phyloP scores from a whole-genome alignment of 345 rosid species.

The Cardamine resedifolia region DNA sequence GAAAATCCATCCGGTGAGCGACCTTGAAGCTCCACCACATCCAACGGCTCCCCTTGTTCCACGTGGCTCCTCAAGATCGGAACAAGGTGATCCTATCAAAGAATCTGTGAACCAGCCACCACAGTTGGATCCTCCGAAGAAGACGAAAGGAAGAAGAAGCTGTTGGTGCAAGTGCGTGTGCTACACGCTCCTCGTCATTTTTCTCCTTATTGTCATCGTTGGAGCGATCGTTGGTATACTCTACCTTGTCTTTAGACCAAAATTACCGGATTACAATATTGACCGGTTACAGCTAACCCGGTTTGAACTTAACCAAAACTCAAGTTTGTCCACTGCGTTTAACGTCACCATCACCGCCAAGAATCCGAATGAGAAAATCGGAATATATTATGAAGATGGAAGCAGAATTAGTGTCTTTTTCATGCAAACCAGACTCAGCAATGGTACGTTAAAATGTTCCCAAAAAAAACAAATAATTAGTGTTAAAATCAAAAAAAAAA shows the following conservation, averaged over 20 bases:
- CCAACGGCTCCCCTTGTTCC: constrained; percentile 63
- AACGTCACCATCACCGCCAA: constrained; percentile 61
- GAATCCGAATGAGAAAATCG: constrained; percentile 76
- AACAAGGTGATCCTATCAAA: constrained; percentile 17
- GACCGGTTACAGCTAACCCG: constrained; percentile 58
- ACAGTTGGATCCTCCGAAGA: constrained; percentile 38
- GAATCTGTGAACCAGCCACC: constrained; percentile 16
- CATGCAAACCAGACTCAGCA: constrained; percentile 48
- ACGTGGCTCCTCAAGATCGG: constrained; percentile 46
- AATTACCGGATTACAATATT: constrained; percentile 64
- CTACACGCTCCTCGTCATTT: constrained; percentile 55
- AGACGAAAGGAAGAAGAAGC: constrained; percentile 52
- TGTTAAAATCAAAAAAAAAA: not conserved
- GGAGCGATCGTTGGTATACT: constrained; percentile 55
- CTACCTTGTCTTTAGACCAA: constrained; percentile 73
- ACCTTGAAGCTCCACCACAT: constrained; percentile 49
- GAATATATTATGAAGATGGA: constrained; percentile 82
- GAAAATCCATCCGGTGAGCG: constrained; percentile 63
- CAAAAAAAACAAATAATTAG: not conserved
- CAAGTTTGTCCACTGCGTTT: constrained; percentile 58
- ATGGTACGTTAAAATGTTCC: constrained; percentile 31
- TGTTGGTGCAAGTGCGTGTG: constrained; percentile 65
- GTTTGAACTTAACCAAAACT: constrained; percentile 41
- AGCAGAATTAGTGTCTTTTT: constrained; percentile 66
- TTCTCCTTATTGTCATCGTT: constrained; percentile 48